Conservation (phyloP, 2,329 filamentous ascomycete genomes). For the Fusarium sp. region DNA sequence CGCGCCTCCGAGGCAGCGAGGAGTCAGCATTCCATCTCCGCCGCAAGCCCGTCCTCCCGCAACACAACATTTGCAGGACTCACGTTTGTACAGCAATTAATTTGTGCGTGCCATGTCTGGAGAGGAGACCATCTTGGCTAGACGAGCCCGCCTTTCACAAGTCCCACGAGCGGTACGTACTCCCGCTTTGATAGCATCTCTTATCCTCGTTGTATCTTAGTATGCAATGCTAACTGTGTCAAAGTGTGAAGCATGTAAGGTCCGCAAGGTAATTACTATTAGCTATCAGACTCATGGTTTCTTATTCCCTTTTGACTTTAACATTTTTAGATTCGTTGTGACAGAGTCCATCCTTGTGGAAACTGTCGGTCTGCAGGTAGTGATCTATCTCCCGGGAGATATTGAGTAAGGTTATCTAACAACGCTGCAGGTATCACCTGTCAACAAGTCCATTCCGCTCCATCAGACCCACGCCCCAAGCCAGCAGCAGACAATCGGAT, state of each 20-base stretch:
- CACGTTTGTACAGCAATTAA: not conserved
- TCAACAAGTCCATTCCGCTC: conserved; percentile 15
- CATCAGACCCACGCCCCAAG: conserved; percentile 15
- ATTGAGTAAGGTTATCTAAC: too few relatives aligned
- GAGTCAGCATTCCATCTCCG: conserved; percentile 2
- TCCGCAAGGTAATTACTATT: conserved; percentile 18
- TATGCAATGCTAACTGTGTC: not conserved
- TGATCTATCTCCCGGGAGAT: too few relatives aligned
- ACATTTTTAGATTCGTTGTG: conserved; percentile 24
- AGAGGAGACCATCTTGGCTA: conserved; percentile 29
- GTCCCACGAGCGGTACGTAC: conserved; percentile 31
- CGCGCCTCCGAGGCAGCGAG: conserved; percentile 30
- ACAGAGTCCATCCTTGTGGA: conserved; percentile 22
- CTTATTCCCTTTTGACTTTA: not conserved
- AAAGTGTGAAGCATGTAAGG: conserved; percentile 34
- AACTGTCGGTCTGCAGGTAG: conserved; percentile 9
- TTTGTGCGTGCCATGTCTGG: conserved; percentile 9
- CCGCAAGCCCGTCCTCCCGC: conserved; percentile 8
- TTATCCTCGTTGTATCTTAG: not conserved
- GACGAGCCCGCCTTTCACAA: conserved; percentile 20
- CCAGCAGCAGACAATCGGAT: conserved; percentile 16
- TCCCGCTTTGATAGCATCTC: not conserved
- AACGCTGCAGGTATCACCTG: conserved; percentile 26
- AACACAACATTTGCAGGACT: not conserved
- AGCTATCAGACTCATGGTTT: not conserved